Base-by-base conservation (phyloP, 202 grass and related monocot species). In the Setaria italica region DNA sequence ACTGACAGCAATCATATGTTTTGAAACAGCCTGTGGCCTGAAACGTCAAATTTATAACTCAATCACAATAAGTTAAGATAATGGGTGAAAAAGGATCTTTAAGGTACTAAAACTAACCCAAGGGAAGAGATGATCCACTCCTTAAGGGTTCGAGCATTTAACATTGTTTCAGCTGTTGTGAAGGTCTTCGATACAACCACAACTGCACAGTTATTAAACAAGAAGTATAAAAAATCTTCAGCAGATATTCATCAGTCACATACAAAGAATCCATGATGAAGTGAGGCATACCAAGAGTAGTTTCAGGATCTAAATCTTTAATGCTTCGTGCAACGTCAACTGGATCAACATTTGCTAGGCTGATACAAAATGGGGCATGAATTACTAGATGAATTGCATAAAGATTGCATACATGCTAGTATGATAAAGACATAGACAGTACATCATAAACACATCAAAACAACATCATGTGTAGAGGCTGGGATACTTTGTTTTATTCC, bases 1-100 rank as follows among this genome's bases (percentile, higher is more conserved):
- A 71, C 97, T 99, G 73, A 99, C 97, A 87, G 97, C 97, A 70
- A 99, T 93, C 97, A 99, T 99, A 86, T 99, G 97, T 74, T 99
- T 99, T 63, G 92, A 87, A 88, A 96, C 94, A 82, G 97, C 97
- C 65, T 92, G 80, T 30, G 82, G 79, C 82, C 97, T 99, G 80
- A 85, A 90, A 82, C 9, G 7, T 83, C 4, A 10, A 57, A 68
- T 34, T 46, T 67, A 68, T 90, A 58, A 94, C 62, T 82, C 16
- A 77, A 16, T 87, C 35, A 71, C 20, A 30, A 64, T 67, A 80
- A 84, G 72, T 47, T 21, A 25, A 56, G 57, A 45, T 73, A 21
- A 17, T 2, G 11, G 9, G 49, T 2, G 8, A 67, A 34, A 80
- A 62, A 73, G 45, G 5, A 74, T 94, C 30, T 87, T 54, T 82